Evolutionary conservation across 2,329 filamentous ascomycete species (phyloP).

Genomic region (Phialocephala subalpina): DNA sequence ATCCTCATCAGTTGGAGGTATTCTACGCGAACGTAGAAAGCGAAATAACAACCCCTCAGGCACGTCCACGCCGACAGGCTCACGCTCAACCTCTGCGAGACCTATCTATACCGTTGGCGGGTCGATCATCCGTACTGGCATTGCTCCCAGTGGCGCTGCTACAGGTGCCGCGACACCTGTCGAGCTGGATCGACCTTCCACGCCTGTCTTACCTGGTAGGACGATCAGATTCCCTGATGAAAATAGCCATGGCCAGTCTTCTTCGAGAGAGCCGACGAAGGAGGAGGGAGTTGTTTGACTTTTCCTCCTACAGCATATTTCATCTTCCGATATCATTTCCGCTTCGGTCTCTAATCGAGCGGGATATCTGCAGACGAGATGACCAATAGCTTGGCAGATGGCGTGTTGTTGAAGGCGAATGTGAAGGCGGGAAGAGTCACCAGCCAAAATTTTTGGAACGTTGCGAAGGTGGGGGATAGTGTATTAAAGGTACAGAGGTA

Average conservation of each 20-base stretch:
- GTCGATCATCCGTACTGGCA: slow-evolving; percentile 31
- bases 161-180: slow-evolving; percentile 4
- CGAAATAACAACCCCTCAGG: slow-evolving; percentile 25
- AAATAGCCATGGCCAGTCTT: slow-evolving; percentile 35
- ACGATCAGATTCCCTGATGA: slow-evolving; percentile 56
- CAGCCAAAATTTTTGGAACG: background rate
- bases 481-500: slow-evolving; percentile 19
- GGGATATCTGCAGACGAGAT: background rate
- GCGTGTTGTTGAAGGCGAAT: background rate
- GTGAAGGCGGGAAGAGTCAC: background rate
- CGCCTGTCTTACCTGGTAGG: slow-evolving; percentile 38
- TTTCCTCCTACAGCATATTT: background rate
- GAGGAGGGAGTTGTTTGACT: background rate
- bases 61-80: slow-evolving; percentile 20
- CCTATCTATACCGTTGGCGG: slow-evolving; percentile 53
- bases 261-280: background rate
- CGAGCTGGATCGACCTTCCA: slow-evolving; percentile 20
- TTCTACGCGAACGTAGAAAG: slow-evolving; percentile 34
- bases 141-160: background rate
- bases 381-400: background rate
- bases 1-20: slow-evolving; percentile 19
- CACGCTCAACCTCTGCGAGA: slow-evolving; percentile 27
- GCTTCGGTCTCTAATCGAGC: background rate
- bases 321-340: background rate
- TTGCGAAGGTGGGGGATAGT: slow-evolving; percentile 5